Base-by-base conservation (phyloP, 192 early-diverging fungal species). In the Entrophospora sp. region DNA sequence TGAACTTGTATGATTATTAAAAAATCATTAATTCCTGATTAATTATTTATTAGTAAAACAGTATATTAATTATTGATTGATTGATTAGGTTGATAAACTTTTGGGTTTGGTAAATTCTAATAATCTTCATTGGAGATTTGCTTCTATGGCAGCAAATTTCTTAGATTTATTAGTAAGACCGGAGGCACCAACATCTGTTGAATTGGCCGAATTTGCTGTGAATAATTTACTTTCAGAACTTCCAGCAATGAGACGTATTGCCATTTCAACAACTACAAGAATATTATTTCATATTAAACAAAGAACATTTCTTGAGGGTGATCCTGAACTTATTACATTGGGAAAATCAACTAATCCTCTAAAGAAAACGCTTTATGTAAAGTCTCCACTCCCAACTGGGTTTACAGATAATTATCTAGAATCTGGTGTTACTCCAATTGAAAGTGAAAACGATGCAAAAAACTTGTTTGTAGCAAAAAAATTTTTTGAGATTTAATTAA, bases 91-190 rank as follows among this genome's bases (percentile, higher is more conserved):
- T 4, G 63, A 62, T n/a, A 70, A 76, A 7, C 76, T 94, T 60
- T 75, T 88, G 9, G 80, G 75, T n/a, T 68, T 89, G 31, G 64
- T 87, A 28, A 74, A 81, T 30, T 75, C 82, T 42, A 71, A 79
- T 1, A 76, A 76, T 7, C 70, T 90, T 0, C 92, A 91, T 28
- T 91, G 92, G 91, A 81, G 90, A 14, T 91, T 91, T 76, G 79
- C 83, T 1, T 78, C 84, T 4, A 89, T 94, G 81, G 79, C 87
- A 3, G 81, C 87, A 53, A 90, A 85, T 52, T 88, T 92, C 40
- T 71, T 96, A 5, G 89, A 94, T 46, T 67, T 89, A 22, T 72
- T 86, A 14, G 72, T 87, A 58, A 74, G 85, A n/a, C 74, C 83
- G 1, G 80, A 91, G 27, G 73, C 68, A 36, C 75, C 86, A 2